A percentile compares a stretch with the other conserved stretches of the same genome.
Evolutionary conservation across 441 rosid species (phyloP).

Genomic region (Croton laevigatus): DNA sequence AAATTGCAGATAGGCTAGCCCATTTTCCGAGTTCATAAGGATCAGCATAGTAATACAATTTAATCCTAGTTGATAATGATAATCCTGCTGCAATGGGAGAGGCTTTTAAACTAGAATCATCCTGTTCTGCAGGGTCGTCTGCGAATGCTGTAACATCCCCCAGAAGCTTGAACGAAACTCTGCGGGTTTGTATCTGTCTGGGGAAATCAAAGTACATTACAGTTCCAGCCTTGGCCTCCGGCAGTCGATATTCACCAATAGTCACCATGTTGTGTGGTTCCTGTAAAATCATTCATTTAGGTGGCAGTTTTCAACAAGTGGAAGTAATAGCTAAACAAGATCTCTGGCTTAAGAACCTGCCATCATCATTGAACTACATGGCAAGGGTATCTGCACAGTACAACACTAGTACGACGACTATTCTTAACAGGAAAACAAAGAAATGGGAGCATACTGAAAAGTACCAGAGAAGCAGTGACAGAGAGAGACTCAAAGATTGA

Average conservation of each 20-base stretch:
- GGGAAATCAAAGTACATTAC: slow-evolving; percentile 86
- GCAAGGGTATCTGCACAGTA: too few relatives aligned
- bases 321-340: not conserved
- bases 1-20: slow-evolving; percentile 76
- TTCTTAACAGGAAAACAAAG: too few relatives aligned
- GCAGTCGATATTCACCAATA: slow-evolving; percentile 75
- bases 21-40: slow-evolving; percentile 90
- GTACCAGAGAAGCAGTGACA: too few relatives aligned
- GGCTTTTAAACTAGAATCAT: slow-evolving; percentile 46
- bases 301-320: slow-evolving; percentile 7
- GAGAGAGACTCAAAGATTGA: too few relatives aligned
- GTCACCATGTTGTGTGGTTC: slow-evolving; percentile 69
- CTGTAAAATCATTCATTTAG: slow-evolving; percentile 37
- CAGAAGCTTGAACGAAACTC: slow-evolving; percentile 62
- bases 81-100: slow-evolving; percentile 62
- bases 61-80: slow-evolving; percentile 66
- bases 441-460: too few relatives aligned
- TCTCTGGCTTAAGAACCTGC: not conserved
- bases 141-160: slow-evolving; percentile 76
- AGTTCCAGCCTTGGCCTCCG: slow-evolving; percentile 75
- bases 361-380: too few relatives aligned
- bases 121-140: slow-evolving; percentile 76
- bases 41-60: slow-evolving; percentile 74
- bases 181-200: slow-evolving; percentile 55
- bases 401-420: too few relatives aligned